phyloP scores from a whole-genome alignment of 345 rosid species.

The Brassica nigra region DNA sequence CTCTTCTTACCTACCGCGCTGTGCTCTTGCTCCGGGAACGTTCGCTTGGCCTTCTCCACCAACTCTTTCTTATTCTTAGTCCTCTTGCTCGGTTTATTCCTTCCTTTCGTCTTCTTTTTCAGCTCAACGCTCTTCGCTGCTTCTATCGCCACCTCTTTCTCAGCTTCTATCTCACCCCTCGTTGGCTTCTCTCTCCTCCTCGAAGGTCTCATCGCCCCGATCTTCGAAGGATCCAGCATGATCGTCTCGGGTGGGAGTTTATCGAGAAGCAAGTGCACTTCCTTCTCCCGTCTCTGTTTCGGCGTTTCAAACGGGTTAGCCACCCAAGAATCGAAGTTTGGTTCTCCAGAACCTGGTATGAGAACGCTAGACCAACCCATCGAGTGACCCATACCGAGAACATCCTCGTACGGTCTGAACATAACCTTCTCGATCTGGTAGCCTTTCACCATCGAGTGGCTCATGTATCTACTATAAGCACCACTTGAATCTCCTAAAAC shows the following conservation, averaged over 20 bases:
- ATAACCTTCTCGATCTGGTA: constrained; percentile 68
- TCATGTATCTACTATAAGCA: constrained; percentile 69
- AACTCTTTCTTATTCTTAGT: constrained; percentile 65
- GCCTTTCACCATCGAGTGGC: constrained; percentile 76
- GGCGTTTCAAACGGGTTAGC: constrained; percentile 90
- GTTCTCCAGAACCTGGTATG: constrained; percentile 91
- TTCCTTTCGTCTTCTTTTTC: constrained; percentile 87
- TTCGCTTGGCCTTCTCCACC: constrained; percentile 58
- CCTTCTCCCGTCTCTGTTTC: constrained; percentile 90
- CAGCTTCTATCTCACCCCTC: constrained; percentile 58
- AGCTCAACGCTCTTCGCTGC: constrained; percentile 50
- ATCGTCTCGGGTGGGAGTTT: constrained; percentile 94
- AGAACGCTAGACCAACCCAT: constrained; percentile 94
- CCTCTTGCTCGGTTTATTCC: constrained; percentile 72
- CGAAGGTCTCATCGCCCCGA: constrained; percentile 60
- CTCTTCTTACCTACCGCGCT: constrained; percentile 59
- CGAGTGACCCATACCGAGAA: constrained; percentile 81
- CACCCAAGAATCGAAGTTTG: constrained; percentile 91
- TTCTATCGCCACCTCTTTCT: constrained; percentile 69
- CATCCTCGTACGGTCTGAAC: constrained; percentile 93
- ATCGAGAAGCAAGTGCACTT: constrained; percentile 78
- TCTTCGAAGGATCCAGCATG: constrained; percentile 86
- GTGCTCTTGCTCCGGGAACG: constrained; percentile 61
- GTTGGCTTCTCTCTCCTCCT: constrained; percentile 64
- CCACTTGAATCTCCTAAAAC: constrained; percentile 55